These are phyloP conservation scores for Blastobotrys petasosporus DNA, from an alignment of 1,139 yeast genomes.

Conservation along the genomic window DNA sequence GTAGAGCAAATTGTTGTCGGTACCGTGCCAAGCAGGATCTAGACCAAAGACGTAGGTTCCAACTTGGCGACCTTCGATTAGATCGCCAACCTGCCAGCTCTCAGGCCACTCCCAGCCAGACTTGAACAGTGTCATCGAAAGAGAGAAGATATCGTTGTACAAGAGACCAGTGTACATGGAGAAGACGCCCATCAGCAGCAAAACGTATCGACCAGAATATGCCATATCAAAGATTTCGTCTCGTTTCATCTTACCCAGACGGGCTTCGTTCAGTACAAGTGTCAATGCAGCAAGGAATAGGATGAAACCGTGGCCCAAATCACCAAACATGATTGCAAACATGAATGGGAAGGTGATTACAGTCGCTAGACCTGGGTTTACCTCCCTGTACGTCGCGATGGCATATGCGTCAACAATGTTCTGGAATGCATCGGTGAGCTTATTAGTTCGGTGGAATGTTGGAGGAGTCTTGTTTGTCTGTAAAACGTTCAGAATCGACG, in stretches of 20 bases:
- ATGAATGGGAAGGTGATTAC: constrained; percentile 94
- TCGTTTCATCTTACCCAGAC: constrained; percentile 59
- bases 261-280: constrained; percentile 63
- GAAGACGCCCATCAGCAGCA: constrained; percentile 84
- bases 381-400: constrained; percentile 87
- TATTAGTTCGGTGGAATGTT: constrained; percentile 84
- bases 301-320: constrained; percentile 89
- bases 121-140: constrained; percentile 75
- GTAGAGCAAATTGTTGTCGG: constrained; percentile 84
- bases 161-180: constrained; percentile 91
- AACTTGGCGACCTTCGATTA: constrained; percentile 54
- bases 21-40: constrained; percentile 96
- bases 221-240: constrained; percentile 98
- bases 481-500: constrained; percentile 75
- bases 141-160: constrained; percentile 89
- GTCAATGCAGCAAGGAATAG: constrained; percentile 65
- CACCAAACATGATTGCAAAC: constrained; percentile 99
- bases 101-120: constrained; percentile 94
- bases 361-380: constrained; percentile 93
- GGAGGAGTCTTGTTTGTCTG: constrained; percentile 86
- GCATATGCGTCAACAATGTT: constrained; percentile 94
- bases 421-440: constrained; percentile 89
- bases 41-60: constrained; percentile 81
- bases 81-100: constrained; percentile 54
- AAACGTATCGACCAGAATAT: constrained; percentile 80